Percentiles rank a stretch among this genome's conserved stretches.
These are phyloP conservation scores for Rhododendron ferrugineum DNA, from an alignment of 148 eudicot species.

Conservation along the genomic window DNA sequence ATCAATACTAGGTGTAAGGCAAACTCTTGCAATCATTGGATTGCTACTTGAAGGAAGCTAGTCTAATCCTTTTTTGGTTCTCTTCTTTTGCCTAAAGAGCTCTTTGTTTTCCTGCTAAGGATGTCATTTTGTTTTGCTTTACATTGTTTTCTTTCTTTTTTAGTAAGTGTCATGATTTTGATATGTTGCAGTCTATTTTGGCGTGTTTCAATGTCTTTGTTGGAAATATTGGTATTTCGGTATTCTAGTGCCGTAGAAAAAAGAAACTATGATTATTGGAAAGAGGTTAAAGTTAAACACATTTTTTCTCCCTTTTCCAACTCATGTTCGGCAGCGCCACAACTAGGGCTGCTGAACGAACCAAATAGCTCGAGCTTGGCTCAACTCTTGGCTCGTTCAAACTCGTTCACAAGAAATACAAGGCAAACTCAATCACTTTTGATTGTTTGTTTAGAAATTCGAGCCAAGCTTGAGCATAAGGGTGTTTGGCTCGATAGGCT, in stretches of 20 bases:
- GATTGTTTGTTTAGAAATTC: too few relatives aligned
- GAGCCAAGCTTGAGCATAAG: too few relatives aligned
- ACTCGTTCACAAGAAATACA: too few relatives aligned
- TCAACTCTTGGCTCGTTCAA: too few relatives aligned
- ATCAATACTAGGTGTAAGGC: not conserved
- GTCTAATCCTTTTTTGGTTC: not conserved
- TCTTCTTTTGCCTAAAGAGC: not conserved
- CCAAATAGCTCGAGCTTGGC: too few relatives aligned
- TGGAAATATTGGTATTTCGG: not conserved
- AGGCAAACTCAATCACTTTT: too few relatives aligned
- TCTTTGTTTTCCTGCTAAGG: not conserved
- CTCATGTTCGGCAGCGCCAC: too few relatives aligned
- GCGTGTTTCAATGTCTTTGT: not conserved
- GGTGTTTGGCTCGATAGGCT: too few relatives aligned
- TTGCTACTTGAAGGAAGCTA: not conserved
- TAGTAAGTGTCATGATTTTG: not conserved
- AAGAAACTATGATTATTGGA: not conserved
- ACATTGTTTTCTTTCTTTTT: not conserved
- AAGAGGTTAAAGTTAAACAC: too few relatives aligned
- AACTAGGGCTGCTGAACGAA: too few relatives aligned
- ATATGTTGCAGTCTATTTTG: not conserved
- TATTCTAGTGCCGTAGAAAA: not conserved
- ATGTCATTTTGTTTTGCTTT: not conserved
- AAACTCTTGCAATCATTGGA: not conserved
- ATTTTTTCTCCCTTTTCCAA: too few relatives aligned